These are phyloP conservation scores for Gracilaria gracilis DNA, from an alignment of 23 red algal species.

Conservation along the genomic window DNA sequence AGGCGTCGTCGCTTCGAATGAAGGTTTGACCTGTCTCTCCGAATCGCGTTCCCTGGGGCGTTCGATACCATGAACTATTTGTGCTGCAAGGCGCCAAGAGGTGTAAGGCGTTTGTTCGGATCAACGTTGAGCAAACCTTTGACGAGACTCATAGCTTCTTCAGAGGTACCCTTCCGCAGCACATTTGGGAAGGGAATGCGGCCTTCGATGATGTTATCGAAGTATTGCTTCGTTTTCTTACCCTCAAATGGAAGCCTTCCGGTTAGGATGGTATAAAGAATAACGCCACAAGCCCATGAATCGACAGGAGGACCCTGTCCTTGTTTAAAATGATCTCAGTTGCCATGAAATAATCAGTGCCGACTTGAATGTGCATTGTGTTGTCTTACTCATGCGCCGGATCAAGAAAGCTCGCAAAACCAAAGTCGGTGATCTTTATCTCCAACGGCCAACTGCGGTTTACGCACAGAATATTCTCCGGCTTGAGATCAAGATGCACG, in stretches of 20 bases:
- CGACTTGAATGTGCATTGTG: constrained; percentile 75
- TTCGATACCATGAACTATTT: constrained; percentile 45
- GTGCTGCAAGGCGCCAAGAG: constrained; percentile 75
- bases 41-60: constrained; percentile 49
- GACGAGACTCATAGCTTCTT: constrained; percentile 70
- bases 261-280: constrained; percentile 75
- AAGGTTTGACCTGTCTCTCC: constrained; percentile 72
- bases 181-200: constrained; percentile 49
- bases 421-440: constrained; percentile 94
- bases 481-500: constrained; percentile 91
- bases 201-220: constrained; percentile 42
- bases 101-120: constrained; percentile 73
- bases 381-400: constrained; percentile 43
- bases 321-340: constrained; percentile 79
- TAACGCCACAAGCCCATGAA: constrained; percentile 76
- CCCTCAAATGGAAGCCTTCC: constrained; percentile 79
- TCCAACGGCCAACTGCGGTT: constrained; percentile 74
- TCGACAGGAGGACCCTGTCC: constrained; percentile 68
- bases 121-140: constrained; percentile 70
- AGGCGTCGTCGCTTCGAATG: constrained; percentile 67
- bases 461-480: constrained; percentile 87
- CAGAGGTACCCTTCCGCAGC: constrained; percentile 64
- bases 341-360: constrained; percentile 86
- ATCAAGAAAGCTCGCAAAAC: constrained; percentile 85
- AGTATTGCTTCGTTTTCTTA: constrained; percentile 62